These are phyloP conservation scores for Agrostemma githago DNA, from an alignment of 148 eudicot species.

Conservation along the genomic window DNA sequence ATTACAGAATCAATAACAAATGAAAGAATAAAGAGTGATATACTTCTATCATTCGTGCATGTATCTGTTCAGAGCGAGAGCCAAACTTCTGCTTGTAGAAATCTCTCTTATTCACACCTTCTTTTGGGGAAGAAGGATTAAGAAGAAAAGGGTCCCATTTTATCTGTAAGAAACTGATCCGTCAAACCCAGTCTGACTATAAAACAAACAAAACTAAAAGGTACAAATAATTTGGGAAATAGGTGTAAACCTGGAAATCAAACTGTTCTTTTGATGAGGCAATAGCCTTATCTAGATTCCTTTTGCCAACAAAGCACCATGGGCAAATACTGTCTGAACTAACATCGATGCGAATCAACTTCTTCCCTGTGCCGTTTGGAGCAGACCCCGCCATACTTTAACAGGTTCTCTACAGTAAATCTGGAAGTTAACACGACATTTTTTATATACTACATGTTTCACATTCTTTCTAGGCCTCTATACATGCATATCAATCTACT, in stretches of 20 bases:
- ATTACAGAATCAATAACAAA: neutral
- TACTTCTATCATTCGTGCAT: conserved; percentile 67
- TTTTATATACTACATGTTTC: neutral
- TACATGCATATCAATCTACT: neutral
- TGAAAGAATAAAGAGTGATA: conserved; percentile 1
- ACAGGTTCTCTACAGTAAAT: conserved; percentile 13
- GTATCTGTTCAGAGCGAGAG: conserved; percentile 44
- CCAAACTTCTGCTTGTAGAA: conserved; percentile 59
- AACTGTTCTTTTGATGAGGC: conserved; percentile 52
- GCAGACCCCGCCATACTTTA: conserved; percentile 50
- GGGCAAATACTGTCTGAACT: conserved; percentile 90
- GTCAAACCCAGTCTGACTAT: neutral
- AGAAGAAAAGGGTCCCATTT: conserved; percentile 86
- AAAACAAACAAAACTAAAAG: neutral
- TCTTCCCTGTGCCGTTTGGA: conserved; percentile 39
- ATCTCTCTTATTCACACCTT: conserved; percentile 70
- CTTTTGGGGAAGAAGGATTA: conserved; percentile 72
- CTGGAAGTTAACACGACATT: neutral
- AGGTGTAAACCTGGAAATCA: conserved; percentile 56
- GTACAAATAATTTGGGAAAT: neutral
- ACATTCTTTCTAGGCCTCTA: neutral
- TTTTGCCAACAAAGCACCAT: conserved; percentile 96
- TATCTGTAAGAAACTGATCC: conserved; percentile 39
- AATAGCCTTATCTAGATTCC: conserved; percentile 79
- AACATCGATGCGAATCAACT: conserved; percentile 60